Base-by-base conservation (phyloP, 164 flowering plant genomes). In the Chimonanthus praecox region DNA sequence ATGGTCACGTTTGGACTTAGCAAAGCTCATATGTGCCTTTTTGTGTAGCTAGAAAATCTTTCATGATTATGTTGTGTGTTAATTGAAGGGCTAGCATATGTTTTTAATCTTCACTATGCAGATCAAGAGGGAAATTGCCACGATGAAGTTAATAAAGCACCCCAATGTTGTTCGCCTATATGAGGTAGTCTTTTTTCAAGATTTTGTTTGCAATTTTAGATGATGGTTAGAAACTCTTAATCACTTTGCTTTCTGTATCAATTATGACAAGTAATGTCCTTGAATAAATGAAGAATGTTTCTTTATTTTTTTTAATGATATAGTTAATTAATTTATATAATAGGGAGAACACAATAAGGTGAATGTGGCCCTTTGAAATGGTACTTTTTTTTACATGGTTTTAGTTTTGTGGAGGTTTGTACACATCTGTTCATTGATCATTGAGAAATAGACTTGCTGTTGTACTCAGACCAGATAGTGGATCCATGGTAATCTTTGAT, bases 141-240 rank as follows among this genome's bases (percentile, higher is more conserved):
- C 92, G 15, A 90, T 93, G 98, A 93, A 93, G 86, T 77, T 87
- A 74, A 86, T 93, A 77, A 89, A 88, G 82, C 98, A 93, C 90
- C 98, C 98, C 47, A 86, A 93, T 82, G 98, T 93, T 72, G 92
- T 93, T 71, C 88, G 86, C 75, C 79, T 90, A 77, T 84, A 78
- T 70, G 97, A 93, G 98, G 98, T 90, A 74, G 71, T 76, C 9
- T 33, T 48, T 65, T 68, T 33, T 62, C 6, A 62, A 45, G 16
- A 47, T 63, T 46, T 44, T 11, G 11, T 54, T 54, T 54, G 4
- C 11, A 11, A 9, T 54, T 54, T 54, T 13, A 54, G 16, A 13
- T 10, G 4, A 33, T 10, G 60, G 16, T 54, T 54, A 54, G 11
- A n/a, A 54, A n/a, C 16, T 54, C 60, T 11, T 4, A n/a, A 10